Conservation (phyloP, 2,329 filamentous ascomycete species). For the Zymoseptoria brevis region DNA sequence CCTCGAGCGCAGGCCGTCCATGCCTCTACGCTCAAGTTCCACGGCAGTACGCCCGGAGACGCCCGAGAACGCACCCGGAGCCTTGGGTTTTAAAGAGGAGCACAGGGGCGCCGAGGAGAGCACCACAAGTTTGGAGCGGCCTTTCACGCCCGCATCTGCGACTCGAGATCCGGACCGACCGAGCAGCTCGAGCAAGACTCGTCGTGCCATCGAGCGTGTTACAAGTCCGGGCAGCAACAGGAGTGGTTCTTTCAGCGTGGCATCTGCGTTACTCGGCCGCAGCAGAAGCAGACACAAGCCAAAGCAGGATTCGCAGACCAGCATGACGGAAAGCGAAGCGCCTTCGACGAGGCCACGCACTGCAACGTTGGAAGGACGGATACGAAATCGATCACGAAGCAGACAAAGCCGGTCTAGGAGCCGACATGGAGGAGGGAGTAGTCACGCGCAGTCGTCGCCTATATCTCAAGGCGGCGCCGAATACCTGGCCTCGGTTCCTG, state of each 20-base stretch:
- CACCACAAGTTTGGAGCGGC: slow-evolving; percentile 24
- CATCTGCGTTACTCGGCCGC: slow-evolving; percentile 14
- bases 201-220: slow-evolving; percentile 4
- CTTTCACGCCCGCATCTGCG: slow-evolving; percentile 21
- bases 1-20: slow-evolving; percentile 13
- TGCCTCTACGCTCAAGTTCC: slow-evolving; percentile 16
- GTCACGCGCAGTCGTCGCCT: slow-evolving; percentile 55
- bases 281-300: slow-evolving; percentile 20
- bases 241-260: slow-evolving; percentile 18
- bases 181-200: slow-evolving; percentile 13
- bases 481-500: slow-evolving; percentile 27
- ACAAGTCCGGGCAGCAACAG: slow-evolving; percentile 20
- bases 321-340: slow-evolving; percentile 12
- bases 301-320: slow-evolving; percentile 18
- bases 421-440: slow-evolving; percentile 61
- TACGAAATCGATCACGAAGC: neutral
- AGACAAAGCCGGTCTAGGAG: slow-evolving; percentile 31
- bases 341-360: slow-evolving; percentile 38
- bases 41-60: slow-evolving; percentile 53
- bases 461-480: slow-evolving; percentile 36
- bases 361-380: slow-evolving; percentile 41
- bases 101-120: slow-evolving; percentile 16
- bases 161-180: slow-evolving; percentile 9
- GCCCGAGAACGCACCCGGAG: slow-evolving; percentile 42
- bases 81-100: slow-evolving; percentile 6